A percentile compares a stretch with the other conserved stretches of the same genome.
Conservation (phyloP, 805 yeast genomes). For the Spathaspora girioi region DNA sequence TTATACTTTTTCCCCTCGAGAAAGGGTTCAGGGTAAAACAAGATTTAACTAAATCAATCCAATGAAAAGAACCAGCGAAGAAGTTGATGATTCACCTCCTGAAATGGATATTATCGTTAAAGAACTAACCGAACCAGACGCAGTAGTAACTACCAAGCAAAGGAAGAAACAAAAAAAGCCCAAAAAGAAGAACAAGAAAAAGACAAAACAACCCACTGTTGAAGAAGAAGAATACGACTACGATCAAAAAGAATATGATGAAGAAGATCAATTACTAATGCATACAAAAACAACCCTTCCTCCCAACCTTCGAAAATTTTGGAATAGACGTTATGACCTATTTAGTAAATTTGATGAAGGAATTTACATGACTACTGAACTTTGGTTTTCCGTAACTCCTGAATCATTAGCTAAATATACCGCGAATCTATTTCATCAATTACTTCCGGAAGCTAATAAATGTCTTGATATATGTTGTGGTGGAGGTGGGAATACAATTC, state of each 20-base stretch:
- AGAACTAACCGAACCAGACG: not conserved
- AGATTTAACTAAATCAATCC: not conserved
- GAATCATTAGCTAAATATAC: slow-evolving; percentile 63
- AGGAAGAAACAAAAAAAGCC: slow-evolving; percentile 1
- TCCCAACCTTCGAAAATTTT: slow-evolving; percentile 45
- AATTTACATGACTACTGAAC: slow-evolving; percentile 61
- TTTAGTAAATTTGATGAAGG: slow-evolving; percentile 69
- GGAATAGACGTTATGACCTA: slow-evolving; percentile 57
- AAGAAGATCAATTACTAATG: slow-evolving; percentile 22
- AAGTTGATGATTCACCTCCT: not conserved
- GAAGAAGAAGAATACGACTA: not conserved
- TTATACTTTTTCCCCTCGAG: not conserved
- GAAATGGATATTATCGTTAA: not conserved
- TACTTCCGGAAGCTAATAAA: slow-evolving; percentile 45
- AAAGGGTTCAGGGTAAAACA: not conserved
- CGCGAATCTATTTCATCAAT: slow-evolving; percentile 50
- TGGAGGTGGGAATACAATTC: slow-evolving; percentile 84
- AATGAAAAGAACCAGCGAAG: not conserved
- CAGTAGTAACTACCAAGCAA: not conserved
- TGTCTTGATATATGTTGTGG: slow-evolving; percentile 77
- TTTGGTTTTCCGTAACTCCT: slow-evolving; percentile 89
- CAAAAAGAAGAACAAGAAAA: slow-evolving; percentile 3
- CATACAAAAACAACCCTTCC: slow-evolving; percentile 41
- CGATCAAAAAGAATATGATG: slow-evolving; percentile 8
- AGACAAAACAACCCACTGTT: not conserved